These are phyloP conservation scores for Globisporangium ultimum DNA, from an alignment of 352 stramenopile genomes.

Conservation along the genomic window DNA sequence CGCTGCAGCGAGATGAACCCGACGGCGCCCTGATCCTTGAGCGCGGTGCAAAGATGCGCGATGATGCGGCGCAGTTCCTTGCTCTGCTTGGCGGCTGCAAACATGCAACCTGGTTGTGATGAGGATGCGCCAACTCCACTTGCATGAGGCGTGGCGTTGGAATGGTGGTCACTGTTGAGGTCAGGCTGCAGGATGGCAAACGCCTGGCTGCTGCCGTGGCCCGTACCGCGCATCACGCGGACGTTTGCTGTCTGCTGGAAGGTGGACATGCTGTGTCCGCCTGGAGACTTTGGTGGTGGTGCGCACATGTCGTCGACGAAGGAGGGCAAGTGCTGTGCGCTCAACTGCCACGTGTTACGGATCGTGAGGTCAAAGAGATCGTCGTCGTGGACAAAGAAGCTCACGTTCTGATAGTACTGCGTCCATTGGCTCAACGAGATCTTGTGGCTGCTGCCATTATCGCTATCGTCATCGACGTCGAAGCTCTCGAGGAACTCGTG, in stretches of 20 bases:
- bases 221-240: slow-evolving; percentile 25
- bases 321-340: slow-evolving; percentile 4
- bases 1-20: slow-evolving; percentile 79
- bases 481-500: slow-evolving; percentile 80
- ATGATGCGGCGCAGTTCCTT: slow-evolving; percentile 66
- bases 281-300: background rate
- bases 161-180: slow-evolving; percentile 37
- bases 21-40: slow-evolving; percentile 62
- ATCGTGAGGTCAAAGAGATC: slow-evolving; percentile 90
- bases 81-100: slow-evolving; percentile 36
- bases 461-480: slow-evolving; percentile 38
- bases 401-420: slow-evolving; percentile 90
- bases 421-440: slow-evolving; percentile 53
- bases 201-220: slow-evolving; percentile 49
- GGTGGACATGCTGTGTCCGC: background rate
- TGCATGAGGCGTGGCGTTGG: slow-evolving; percentile 1
- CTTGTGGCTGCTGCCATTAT: slow-evolving; percentile 15
- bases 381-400: slow-evolving; percentile 82
- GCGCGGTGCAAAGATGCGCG: slow-evolving; percentile 33
- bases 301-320: slow-evolving; percentile 5
- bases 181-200: slow-evolving; percentile 66
- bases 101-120: slow-evolving; percentile 15
- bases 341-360: slow-evolving; percentile 85
- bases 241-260: too few relatives aligned
- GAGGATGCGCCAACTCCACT: too few relatives aligned